phyloP scores from a whole-genome alignment of 768 basidiomycete genomes.

The Suillus paluster region DNA sequence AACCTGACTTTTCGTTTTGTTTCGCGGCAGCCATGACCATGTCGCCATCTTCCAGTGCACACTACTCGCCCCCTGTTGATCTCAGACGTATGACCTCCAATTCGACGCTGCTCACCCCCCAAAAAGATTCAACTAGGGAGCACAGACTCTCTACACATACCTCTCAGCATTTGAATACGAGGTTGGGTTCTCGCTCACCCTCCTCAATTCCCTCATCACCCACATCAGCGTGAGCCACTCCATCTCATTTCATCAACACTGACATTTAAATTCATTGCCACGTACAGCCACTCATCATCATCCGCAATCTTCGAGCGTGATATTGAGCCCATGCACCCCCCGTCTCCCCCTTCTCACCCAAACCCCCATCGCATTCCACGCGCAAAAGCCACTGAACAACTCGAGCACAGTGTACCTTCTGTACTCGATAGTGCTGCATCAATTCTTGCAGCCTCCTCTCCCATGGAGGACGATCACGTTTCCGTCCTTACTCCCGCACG shows the following conservation, averaged over 20 bases:
- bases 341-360: slow-evolving; percentile 42
- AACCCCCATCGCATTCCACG: slow-evolving; percentile 80
- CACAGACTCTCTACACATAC: slow-evolving; percentile 45
- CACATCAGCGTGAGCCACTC: slow-evolving; percentile 63
- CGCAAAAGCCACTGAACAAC: slow-evolving; percentile 70
- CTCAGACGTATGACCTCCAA: slow-evolving; percentile 62
- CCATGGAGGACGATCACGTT: slow-evolving; percentile 59
- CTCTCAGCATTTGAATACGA: slow-evolving; percentile 54
- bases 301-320: slow-evolving; percentile 94
- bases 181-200: slow-evolving; percentile 67
- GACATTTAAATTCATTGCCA: slow-evolving; percentile 8
- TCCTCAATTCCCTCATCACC: slow-evolving; percentile 81
- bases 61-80: slow-evolving; percentile 44
- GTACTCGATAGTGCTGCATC: slow-evolving; percentile 85
- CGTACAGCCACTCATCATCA: slow-evolving; percentile 66
- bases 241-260: slow-evolving; percentile 14
- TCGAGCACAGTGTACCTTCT: slow-evolving; percentile 82
- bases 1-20: not conserved
- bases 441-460: slow-evolving; percentile 54
- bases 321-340: slow-evolving; percentile 63
- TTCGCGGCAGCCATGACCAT: slow-evolving; percentile 19
- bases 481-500: slow-evolving; percentile 61
- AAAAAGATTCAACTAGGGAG: slow-evolving; percentile 33
- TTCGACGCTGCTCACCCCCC: slow-evolving; percentile 44
- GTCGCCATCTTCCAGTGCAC: slow-evolving; percentile 14